A percentile compares a stretch with the other conserved stretches of the same genome.
Conservation (phyloP, 768 basidiomycete genomes). For the Suillus cothurnatus region DNA sequence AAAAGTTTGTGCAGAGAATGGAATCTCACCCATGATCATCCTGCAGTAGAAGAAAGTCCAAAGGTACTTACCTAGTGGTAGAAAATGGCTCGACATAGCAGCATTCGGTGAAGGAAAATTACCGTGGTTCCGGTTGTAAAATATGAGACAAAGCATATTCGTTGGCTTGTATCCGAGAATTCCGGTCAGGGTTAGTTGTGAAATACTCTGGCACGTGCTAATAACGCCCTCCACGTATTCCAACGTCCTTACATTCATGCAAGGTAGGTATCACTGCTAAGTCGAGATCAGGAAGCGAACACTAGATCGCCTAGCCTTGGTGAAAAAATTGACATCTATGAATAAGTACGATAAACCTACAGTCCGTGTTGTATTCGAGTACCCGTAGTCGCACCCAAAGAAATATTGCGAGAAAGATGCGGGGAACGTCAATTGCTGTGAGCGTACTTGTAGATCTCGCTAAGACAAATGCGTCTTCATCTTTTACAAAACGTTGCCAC, state of each 20-base stretch:
- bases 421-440: neutral
- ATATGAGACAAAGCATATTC: neutral
- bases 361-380: neutral
- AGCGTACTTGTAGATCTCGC: neutral
- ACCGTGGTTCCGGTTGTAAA: neutral
- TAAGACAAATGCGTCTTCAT: neutral
- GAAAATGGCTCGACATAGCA: neutral
- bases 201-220: neutral
- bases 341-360: neutral
- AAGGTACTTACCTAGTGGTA: neutral
- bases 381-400: neutral
- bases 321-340: neutral
- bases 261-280: neutral
- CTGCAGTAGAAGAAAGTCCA: neutral
- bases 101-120: neutral
- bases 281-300: neutral
- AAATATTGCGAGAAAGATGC: neutral
- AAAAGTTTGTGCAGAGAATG: neutral
- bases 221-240: neutral
- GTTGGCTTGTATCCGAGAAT: neutral
- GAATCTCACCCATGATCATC: neutral
- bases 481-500: neutral
- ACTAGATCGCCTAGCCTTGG: neutral
- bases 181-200: neutral
- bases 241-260: neutral